Evolutionary conservation across 192 early-diverging fungal genomes (phyloP).

Genomic region (Coemansia sp.): DNA sequence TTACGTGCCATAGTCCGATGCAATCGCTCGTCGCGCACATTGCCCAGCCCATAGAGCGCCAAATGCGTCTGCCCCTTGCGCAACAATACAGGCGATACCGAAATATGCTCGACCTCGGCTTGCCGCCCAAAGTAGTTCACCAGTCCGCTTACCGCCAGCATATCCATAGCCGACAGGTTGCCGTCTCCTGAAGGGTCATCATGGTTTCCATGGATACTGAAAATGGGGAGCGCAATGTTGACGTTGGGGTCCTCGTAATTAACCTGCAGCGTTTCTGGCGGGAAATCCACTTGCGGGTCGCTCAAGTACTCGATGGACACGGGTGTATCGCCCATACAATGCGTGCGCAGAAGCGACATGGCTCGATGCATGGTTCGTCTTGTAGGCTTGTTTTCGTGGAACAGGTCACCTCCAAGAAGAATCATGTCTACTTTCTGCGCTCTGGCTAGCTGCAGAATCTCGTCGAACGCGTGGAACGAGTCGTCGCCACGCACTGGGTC

Average conservation of each 20-base stretch:
- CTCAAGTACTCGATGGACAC: constrained; percentile 74
- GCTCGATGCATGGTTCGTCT: constrained; percentile 71
- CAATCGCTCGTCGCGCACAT: constrained; percentile 88
- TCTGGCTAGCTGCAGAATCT: constrained; percentile 79
- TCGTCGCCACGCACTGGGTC: constrained; percentile 85
- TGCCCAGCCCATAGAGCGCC: constrained; percentile 89
- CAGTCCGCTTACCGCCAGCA: constrained; percentile 73
- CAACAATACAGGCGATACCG: constrained; percentile 77
- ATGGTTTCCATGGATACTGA: constrained; percentile 97
- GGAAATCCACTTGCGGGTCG: constrained; percentile 72
- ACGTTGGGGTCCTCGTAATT: constrained; percentile 89
- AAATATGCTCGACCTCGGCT: constrained; percentile 69
- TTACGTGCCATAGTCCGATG: constrained; percentile 72
- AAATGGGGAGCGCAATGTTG: constrained; percentile 84
- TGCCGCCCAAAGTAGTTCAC: constrained; percentile 94
- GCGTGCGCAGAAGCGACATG: constrained; percentile 65
- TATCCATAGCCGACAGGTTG: constrained; percentile 79
- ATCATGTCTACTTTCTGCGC: constrained; percentile 78
- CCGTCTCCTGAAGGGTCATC: constrained; percentile 91
- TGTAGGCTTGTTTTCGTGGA: constrained; percentile 94
- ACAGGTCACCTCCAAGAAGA: constrained; percentile 91
- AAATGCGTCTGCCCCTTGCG: constrained; percentile 75
- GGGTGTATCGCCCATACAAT: constrained; percentile 68
- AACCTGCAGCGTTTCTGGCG: constrained; percentile 58
- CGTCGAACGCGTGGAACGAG: constrained; percentile 82